Evolutionary conservation across 2,329 filamentous ascomycete genomes (phyloP).

Genomic region (Pseudocercospora pini-densiflorae): DNA sequence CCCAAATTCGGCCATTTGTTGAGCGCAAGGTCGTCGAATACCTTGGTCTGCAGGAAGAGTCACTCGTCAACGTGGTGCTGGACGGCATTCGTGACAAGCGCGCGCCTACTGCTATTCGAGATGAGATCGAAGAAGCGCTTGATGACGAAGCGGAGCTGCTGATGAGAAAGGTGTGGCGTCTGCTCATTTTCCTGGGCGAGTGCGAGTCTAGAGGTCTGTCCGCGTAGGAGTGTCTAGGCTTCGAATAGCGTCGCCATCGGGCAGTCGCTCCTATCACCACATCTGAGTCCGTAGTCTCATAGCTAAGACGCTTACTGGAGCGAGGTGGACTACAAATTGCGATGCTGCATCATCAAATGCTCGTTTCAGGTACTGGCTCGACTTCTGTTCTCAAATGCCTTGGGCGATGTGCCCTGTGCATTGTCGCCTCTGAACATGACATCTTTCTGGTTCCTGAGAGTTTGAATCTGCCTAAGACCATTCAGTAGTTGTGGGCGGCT

Average conservation of each 20-base stretch:
- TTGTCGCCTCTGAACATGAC: too few species aligned
- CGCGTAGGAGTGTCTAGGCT: background rate
- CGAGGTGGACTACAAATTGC: background rate
- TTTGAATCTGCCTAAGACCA: too few species aligned
- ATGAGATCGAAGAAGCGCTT: conserved; percentile 84
- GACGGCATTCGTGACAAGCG: conserved; percentile 80
- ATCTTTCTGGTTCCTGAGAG: too few species aligned
- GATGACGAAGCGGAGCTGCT: conserved; percentile 94
- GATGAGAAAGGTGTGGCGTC: conserved; percentile 88
- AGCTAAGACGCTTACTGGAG: background rate
- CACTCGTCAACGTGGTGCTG: conserved; percentile 90
- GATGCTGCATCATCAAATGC: too few species aligned
- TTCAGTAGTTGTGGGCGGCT: too few species aligned
- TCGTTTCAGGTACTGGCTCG: too few species aligned
- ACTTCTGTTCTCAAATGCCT: too few species aligned
- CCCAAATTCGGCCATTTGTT: conserved; percentile 91
- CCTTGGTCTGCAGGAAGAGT: conserved; percentile 92
- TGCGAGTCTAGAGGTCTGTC: conserved; percentile 25
- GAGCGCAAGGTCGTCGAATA: conserved; percentile 99
- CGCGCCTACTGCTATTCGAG: conserved; percentile 69
- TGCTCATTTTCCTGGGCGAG: conserved; percentile 31
- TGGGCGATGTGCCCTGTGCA: too few species aligned
- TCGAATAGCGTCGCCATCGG: background rate
- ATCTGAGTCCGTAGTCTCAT: background rate
- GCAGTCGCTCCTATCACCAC: background rate